phyloP scores from a whole-genome alignment of 306 rosid genomes.

The Nissolia schottii region DNA sequence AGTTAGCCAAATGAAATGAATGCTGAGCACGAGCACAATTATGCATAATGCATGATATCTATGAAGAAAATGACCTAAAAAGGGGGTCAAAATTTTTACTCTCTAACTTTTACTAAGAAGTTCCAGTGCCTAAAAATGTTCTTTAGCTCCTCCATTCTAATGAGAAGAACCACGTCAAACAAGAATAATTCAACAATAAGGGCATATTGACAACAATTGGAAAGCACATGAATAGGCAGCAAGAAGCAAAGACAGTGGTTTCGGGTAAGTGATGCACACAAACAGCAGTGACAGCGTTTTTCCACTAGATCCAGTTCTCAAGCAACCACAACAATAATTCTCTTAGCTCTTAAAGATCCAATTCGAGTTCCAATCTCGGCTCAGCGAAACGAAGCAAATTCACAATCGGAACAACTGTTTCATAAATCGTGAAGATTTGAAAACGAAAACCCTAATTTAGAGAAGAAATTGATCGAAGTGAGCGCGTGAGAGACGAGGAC shows the following conservation, averaged over 20 bases:
- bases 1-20: background rate
- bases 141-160: background rate
- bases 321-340: background rate
- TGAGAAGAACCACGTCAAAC: background rate
- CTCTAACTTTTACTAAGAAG: background rate
- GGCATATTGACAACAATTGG: background rate
- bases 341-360: background rate
- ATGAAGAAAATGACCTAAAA: background rate
- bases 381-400: constrained; percentile 2
- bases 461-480: background rate
- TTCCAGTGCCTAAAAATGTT: background rate
- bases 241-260: background rate
- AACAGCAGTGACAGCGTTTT: background rate
- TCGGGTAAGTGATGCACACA: background rate
- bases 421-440: background rate
- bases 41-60: background rate
- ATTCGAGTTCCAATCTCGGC: background rate
- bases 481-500: background rate
- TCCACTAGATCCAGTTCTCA: constrained; percentile 12
- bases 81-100: background rate
- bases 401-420: constrained; percentile 32
- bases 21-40: background rate
- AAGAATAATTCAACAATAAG: background rate
- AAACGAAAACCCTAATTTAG: constrained; percentile 28
- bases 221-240: background rate